Evolutionary conservation across 345 rosid species (phyloP), one percentile per base, ranked within the genome.

Genomic region (Luvunga scandens): DNA sequence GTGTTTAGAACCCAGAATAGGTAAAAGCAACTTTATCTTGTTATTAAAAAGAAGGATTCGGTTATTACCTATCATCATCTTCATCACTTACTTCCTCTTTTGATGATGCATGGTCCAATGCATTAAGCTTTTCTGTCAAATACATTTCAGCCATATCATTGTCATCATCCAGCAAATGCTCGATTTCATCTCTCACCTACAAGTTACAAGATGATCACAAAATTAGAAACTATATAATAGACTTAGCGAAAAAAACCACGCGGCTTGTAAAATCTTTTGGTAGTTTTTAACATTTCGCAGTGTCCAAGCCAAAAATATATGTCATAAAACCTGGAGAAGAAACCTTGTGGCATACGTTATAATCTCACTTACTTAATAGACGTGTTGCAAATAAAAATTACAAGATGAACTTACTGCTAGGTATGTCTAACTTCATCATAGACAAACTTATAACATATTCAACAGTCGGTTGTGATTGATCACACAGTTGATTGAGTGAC

Each of bases 101-200:
- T 25, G 50, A 25, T n/a, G 85, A 77, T 21, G 71, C 55, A 36
- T 77, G 76, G 67, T 86, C 86, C 45, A 75, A 36, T 38, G 78
- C 53, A 67, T n/a, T 73, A 70, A 85, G 82, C 80, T 87, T 87
- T 57, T 86, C 86, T 22, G 90, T 87, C 84, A 87, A 76, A 75
- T 85, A 86, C 88, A 89, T 87, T 74, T 86, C 89, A 7, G 90
- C 89, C 89, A 89, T 87, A 71, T 89, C 90, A 77, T 86, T 84
- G 59, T 87, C 90, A 75, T 89, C 90, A 30, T 89, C 92, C 68
- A 89, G 84, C 81, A 89, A 76, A 77, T 87, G 88, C 70, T 89
- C 92, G n/a, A 87, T 81, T 79, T 89, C 92, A 79, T 89, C 90
- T 72, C 92, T 85, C 69, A 87, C 90, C 92, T 89, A 18, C 10